Evolutionary conservation across 805 yeast genomes (phyloP), one percentile per base, ranked within the genome.

Genomic region (Myxozyma monticola): DNA sequence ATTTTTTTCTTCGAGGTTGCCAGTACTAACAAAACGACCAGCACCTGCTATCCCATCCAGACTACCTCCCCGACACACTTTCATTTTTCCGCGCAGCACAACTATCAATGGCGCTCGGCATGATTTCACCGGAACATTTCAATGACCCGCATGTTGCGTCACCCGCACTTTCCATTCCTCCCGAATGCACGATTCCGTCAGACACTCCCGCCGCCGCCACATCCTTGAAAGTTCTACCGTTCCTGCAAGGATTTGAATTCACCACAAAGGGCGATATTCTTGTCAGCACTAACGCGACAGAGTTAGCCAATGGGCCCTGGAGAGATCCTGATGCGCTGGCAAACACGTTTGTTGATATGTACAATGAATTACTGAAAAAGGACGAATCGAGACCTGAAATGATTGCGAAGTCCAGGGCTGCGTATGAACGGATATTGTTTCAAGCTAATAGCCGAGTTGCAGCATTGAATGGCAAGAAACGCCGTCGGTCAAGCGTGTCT

Each of bases 1-100:
- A 8, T 24, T 30, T 22, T 20, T 36, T 18, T 17, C 3, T 28
- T 26, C 14, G 21, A 3, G n/a, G 5, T n/a, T 36, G 3, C 4
- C 17, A 28, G 15, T 17, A 40, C 33, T 17, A 15, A n/a, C 25
- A n/a, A n/a, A n/a, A n/a, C n/a, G n/a, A 18, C 4, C 6, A 53
- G 56, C 96, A 88, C 65, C 72, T 81, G 43, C 73, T 91, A 4
- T 83, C 93, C n/a, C 97, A 91, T 67, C 74, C 82, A 3, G 65
- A 69, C 14, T 71, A 85, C 43, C 73, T 83, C 10, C 80, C 87
- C 17, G 78, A 90, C 63, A 71, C 78, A 0, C 65, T 88, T 14
- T 74, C 79, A 4, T 82, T 80, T 65, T 74, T 71, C 26, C 76
- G 82, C 0, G 74, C 85, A 3, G 80, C 85, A 0, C 59, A 45